Base-by-base conservation (phyloP, 352 stramenopile species). In the Pythium rhizo-oryzae region DNA sequence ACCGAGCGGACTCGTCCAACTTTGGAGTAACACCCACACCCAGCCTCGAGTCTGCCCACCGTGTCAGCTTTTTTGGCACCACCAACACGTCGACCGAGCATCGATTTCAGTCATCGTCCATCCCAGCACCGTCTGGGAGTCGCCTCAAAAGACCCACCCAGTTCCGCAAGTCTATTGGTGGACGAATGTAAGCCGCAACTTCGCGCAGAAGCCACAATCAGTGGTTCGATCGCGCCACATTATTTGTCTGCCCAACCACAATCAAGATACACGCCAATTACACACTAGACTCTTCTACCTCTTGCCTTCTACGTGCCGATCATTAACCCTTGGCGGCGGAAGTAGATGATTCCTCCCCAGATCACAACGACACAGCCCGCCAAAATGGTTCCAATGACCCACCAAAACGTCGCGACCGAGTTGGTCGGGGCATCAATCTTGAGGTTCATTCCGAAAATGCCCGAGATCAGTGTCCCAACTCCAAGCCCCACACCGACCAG, bases 391-490 rank as follows among this genome's bases (percentile, higher is more conserved):
- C 59, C 68, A 21, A 76, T 59, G 8, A 82, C 60, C 63, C 71
- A 75, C 65, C 66, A 83, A 59, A 83, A 85, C 30, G 64, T 68
- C 4, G 59, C 50, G 12, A 53, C 63, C 7, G 50, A 71, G 19
- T 79, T 54, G 4, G 50, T 63, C 41, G 77, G 67, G 4, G 72
- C 60, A 37, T 64, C 67, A 28, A 75, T 72, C 44, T 69, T 76
- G 16, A 85, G 25, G 56, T 85, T 85, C 78, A 85, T 85, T 18
- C 78, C 78, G 56, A 85, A 81, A 30, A 76, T 64, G 1, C 78
- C 78, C 4, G 75, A 66, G 52, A 85, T 71, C 8, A 83, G 62
- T 12, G 78, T 85, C 4, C 75, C 75, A 5, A 85, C 55, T 7
- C 73, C 74, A 24, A 85, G 49, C 4, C 65, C 63, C 13, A 77